phyloP scores from a whole-genome alignment of 1,139 yeast genomes.

The Pichia sp. region DNA sequence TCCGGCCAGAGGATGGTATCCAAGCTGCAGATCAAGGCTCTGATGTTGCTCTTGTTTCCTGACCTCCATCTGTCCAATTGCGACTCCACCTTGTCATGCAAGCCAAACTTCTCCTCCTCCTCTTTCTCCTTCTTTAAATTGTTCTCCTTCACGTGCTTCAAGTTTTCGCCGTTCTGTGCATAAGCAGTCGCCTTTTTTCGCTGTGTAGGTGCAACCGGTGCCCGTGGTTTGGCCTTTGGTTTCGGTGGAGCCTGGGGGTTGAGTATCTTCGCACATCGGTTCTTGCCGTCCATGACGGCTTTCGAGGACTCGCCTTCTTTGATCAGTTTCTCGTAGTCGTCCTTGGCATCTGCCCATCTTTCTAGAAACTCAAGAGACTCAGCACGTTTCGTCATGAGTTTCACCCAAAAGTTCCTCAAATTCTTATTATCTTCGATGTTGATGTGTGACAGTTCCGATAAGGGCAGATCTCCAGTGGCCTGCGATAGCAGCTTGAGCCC shows the following conservation, averaged over 20 bases:
- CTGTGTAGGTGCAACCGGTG: slow-evolving; percentile 29
- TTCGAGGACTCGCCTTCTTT: slow-evolving; percentile 64
- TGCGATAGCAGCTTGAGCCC: slow-evolving; percentile 55
- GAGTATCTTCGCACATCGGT: slow-evolving; percentile 67
- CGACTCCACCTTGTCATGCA: slow-evolving; percentile 58
- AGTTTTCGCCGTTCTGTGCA: slow-evolving; percentile 11
- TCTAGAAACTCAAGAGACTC: slow-evolving; percentile 83
- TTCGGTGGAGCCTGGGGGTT: slow-evolving; percentile 39
- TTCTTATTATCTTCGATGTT: slow-evolving; percentile 50
- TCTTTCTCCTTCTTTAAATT: slow-evolving; percentile 46
- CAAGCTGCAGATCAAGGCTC: slow-evolving; percentile 67
- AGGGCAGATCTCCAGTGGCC: slow-evolving; percentile 18
- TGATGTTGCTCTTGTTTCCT: slow-evolving; percentile 73
- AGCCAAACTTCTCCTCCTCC: slow-evolving; percentile 49
- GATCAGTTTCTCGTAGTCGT: slow-evolving; percentile 56
- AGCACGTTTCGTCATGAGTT: slow-evolving; percentile 66
- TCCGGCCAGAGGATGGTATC: slow-evolving; percentile 61
- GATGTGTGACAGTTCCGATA: slow-evolving; percentile 32
- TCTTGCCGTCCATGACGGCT: slow-evolving; percentile 70
- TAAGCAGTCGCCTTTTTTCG: slow-evolving; percentile 4
- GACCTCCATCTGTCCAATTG: slow-evolving; percentile 60
- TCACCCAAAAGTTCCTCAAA: slow-evolving; percentile 68
- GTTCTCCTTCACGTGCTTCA: slow-evolving; percentile 35
- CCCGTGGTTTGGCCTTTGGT: slow-evolving; percentile 15
- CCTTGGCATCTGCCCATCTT: slow-evolving; percentile 58